A percentile compares a stretch with the other conserved stretches of the same genome.
phyloP scores from a whole-genome alignment of 805 yeast species.

The Crinitomyces ghanaensis region DNA sequence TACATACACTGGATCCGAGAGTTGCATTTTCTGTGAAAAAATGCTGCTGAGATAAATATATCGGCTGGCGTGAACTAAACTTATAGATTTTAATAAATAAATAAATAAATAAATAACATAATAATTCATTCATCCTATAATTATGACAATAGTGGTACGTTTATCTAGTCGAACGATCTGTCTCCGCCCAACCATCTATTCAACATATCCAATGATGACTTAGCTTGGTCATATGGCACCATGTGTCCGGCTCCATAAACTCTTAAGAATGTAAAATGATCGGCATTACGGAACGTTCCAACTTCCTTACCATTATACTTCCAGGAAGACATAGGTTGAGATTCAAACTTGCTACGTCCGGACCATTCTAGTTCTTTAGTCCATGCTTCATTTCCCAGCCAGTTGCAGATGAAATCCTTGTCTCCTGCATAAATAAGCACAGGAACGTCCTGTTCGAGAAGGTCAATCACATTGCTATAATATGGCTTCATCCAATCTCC shows the following conservation, averaged over 20 bases:
- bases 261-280: conserved; percentile 65
- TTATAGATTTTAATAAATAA: too few relatives aligned
- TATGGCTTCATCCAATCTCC: conserved; percentile 93
- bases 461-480: conserved; percentile 55
- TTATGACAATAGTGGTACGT: too few relatives aligned
- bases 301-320: conserved; percentile 30
- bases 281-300: conserved; percentile 46
- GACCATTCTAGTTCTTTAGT: conserved; percentile 56
- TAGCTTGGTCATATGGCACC: conserved; percentile 90
- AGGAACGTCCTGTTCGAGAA: conserved; percentile 65
- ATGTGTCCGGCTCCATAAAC: conserved; percentile 89
- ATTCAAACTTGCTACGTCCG: conserved; percentile 41
- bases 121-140: too few relatives aligned
- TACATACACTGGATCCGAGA: too few relatives aligned
- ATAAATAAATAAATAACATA: too few relatives aligned
- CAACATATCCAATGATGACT: conserved; percentile 63
- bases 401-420: conserved; percentile 91
- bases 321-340: conserved; percentile 28
- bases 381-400: conserved; percentile 93
- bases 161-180: conserved; percentile 17
- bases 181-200: conserved; percentile 78
- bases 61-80: too few relatives aligned
- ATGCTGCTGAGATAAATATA: too few relatives aligned
- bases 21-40: too few relatives aligned
- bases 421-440: conserved; percentile 91